A percentile compares a stretch with the other conserved stretches of the same genome.
Conservation (phyloP, 1,139 yeast species). For the Meyerozyma sp. region DNA sequence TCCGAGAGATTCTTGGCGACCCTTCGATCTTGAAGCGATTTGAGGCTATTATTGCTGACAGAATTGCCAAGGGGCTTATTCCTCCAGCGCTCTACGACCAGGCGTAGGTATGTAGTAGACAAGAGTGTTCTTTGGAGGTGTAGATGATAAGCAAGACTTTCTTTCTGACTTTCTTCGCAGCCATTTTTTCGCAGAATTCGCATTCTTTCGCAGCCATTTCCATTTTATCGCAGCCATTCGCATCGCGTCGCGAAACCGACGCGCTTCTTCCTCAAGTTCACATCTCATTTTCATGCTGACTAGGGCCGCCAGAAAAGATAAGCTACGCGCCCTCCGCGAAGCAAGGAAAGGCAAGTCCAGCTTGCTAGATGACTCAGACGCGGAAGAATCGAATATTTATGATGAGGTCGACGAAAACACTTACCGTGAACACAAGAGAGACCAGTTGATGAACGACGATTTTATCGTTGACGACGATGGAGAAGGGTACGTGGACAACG, state of each 20-base stretch:
- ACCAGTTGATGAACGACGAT: slow-evolving; percentile 80
- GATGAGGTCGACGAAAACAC: slow-evolving; percentile 85
- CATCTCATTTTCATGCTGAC: slow-evolving; percentile 20
- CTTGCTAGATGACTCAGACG: slow-evolving; percentile 15
- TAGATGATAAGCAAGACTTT: too few relatives aligned
- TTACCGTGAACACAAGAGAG: slow-evolving; percentile 69
- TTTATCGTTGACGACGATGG: slow-evolving; percentile 94
- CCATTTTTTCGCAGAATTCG: neutral
- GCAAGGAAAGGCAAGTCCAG: slow-evolving; percentile 35
- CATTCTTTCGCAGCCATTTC: neutral
- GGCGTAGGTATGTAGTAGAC: neutral
- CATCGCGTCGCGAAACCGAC: slow-evolving; percentile 1
- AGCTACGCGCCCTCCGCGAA: slow-evolving; percentile 34
- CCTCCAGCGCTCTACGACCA: slow-evolving; percentile 4
- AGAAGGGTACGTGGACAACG: slow-evolving; percentile 85
- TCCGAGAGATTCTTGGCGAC: slow-evolving; percentile 16
- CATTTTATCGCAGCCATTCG: neutral
- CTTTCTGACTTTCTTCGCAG: too few relatives aligned
- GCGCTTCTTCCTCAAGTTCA: neutral
- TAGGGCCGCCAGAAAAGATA: slow-evolving; percentile 26
- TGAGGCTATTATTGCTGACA: slow-evolving; percentile 13
- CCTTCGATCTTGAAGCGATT: slow-evolving; percentile 15
- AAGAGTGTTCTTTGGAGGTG: too few relatives aligned
- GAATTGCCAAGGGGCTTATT: slow-evolving; percentile 18
- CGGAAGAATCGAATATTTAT: slow-evolving; percentile 44